These are phyloP conservation scores for Galerina sulciceps DNA, from an alignment of 768 basidiomycete species.

Conservation along the genomic window DNA sequence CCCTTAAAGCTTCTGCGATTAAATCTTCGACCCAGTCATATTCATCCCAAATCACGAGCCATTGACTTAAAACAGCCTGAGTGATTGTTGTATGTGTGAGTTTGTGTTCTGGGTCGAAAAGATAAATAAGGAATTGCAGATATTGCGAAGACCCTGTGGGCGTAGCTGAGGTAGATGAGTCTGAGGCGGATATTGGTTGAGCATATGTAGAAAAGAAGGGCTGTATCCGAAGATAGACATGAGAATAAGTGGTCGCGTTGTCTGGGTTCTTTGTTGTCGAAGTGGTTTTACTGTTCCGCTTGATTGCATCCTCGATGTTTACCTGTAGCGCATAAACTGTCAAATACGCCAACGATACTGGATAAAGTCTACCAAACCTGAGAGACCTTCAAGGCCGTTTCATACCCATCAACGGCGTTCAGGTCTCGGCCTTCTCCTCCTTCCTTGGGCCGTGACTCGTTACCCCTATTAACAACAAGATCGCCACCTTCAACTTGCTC, in stretches of 20 bases:
- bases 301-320: constrained; percentile 76
- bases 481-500: constrained; percentile 95
- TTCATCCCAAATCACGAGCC: constrained; percentile 90
- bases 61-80: constrained; percentile 81
- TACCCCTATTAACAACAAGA: constrained; percentile 83
- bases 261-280: constrained; percentile 35
- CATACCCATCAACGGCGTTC: constrained; percentile 83
- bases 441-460: constrained; percentile 75
- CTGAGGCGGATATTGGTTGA: constrained; percentile 38
- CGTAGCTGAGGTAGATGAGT: constrained; percentile 31
- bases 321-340: constrained; percentile 48
- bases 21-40: constrained; percentile 97
- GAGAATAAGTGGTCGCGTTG: constrained; percentile 76
- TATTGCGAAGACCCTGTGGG: constrained; percentile 45
- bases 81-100: constrained; percentile 79
- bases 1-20: constrained; percentile 82
- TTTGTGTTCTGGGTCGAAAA: constrained; percentile 80
- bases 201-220: constrained; percentile 71
- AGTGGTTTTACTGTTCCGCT: constrained; percentile 50
- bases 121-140: constrained; percentile 72
- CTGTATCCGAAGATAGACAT: constrained; percentile 93
- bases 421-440: constrained; percentile 63
- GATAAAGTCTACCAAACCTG: constrained; percentile 49
- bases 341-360: constrained; percentile 6
- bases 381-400: constrained; percentile 83